Evolutionary conservation across 106 monocot genomes (phyloP), one percentile per base, ranked within the genome.

Genomic region (Dioscorea alata): DNA sequence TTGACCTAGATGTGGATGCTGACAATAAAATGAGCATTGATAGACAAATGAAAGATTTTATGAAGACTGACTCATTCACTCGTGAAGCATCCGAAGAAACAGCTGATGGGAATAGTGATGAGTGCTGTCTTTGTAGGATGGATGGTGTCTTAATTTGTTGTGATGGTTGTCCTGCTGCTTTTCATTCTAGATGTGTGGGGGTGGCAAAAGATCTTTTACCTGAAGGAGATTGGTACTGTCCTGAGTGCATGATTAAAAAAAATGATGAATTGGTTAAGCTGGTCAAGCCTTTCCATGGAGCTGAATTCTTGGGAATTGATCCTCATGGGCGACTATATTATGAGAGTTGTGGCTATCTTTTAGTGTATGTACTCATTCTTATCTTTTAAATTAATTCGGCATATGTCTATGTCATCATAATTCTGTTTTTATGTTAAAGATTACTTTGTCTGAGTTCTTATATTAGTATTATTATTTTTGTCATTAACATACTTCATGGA

Each of bases 131-230:
- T 48, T 99, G 99, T 76, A 76, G 73, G 49, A 90, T 99, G 89
- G 93, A 99, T 77, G 99, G 99, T 48, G 88, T 32, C 56, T 85
- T 99, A 64, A 82, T 99, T 69, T 99, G 99, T 73, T 99, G 99
- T 78, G 99, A 99, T 86, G 99, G 99, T 33, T 99, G 99, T 67
- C 99, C 99, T 69, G 87, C 89, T 70, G 99, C 99, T 17, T 99
- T 93, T 74, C 99, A 99, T 77, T 89, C 99, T 24, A 99, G 76
- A 71, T 99, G 99, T 64, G 87, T 93, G 18, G 99, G 99, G 24
- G 77, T 87, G 50, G 77, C 72, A 5, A 80, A 84, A 72, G 78
- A 90, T 74, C 79, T 79, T 61, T 87, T 99, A 69, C 99, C 99
- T 32, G 93, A 93, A 68, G 93, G 99, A 48, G 93, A 93, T 19